Conservation (phyloP, 345 rosid species). For the Ceriops tagal region DNA sequence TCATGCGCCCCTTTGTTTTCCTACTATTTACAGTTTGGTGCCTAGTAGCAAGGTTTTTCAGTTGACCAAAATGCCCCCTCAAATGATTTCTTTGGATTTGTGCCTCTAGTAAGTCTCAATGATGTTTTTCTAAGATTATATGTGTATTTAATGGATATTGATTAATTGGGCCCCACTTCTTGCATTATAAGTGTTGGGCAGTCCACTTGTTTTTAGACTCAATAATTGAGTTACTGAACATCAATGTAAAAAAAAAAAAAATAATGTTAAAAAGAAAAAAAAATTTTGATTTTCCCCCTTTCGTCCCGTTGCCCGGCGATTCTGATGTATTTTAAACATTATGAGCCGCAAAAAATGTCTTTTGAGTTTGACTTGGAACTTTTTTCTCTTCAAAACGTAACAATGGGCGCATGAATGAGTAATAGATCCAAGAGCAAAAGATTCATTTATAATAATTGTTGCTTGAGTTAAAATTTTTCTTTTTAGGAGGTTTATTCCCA, state of each 20-base stretch:
- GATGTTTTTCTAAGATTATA: not conserved
- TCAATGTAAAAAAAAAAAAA: conserved; percentile 1
- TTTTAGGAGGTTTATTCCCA: too few relatives aligned
- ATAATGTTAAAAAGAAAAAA: not conserved
- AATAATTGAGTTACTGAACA: conserved; percentile 35
- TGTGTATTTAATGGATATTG: conserved; percentile 25
- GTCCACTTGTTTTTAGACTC: conserved; percentile 15
- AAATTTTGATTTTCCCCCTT: not conserved
- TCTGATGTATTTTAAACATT: not conserved
- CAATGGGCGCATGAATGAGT: not conserved
- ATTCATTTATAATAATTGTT: too few relatives aligned
- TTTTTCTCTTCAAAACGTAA: not conserved
- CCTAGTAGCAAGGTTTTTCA: too few relatives aligned
- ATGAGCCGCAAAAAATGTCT: not conserved
- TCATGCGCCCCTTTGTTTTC: not conserved
- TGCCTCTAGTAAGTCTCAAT: too few relatives aligned
- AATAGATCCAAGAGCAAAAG: too few relatives aligned
- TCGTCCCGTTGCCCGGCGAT: not conserved
- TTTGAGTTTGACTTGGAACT: conserved; percentile 16
- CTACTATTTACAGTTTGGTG: not conserved
- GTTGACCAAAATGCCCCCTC: conserved; percentile 6
- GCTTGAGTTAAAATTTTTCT: too few relatives aligned
- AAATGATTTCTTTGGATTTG: too few relatives aligned
- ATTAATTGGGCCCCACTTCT: conserved; percentile 28
- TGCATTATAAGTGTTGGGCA: conserved; percentile 22